phyloP scores from a whole-genome alignment of 2,329 filamentous ascomycete genomes.

The Trichoderma sp. region DNA sequence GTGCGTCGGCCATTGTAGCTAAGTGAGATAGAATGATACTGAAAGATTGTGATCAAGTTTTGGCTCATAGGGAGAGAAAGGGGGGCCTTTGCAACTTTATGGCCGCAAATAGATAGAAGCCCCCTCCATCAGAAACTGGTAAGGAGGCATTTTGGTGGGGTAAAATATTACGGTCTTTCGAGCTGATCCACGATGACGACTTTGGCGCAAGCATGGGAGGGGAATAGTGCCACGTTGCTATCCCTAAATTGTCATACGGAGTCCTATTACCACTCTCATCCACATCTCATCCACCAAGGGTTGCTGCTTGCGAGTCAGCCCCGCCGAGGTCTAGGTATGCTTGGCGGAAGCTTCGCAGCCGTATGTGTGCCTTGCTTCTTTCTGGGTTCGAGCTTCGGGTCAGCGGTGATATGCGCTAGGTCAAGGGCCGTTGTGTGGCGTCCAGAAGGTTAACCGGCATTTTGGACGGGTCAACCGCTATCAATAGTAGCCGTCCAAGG shows the following conservation, averaged over 20 bases:
- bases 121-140: neutral
- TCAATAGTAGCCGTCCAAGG: neutral
- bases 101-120: neutral
- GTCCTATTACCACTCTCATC: neutral
- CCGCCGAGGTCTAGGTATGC: neutral
- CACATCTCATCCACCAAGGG: neutral
- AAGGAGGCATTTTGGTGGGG: neutral
- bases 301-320: neutral
- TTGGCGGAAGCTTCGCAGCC: neutral
- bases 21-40: neutral
- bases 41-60: neutral
- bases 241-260: neutral
- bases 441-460: neutral
- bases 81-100: neutral
- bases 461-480: neutral
- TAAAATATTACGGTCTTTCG: neutral
- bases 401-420: neutral
- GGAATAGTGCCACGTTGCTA: slow-evolving; percentile 4
- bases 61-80: neutral
- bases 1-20: neutral
- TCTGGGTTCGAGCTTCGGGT: neutral
- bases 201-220: neutral
- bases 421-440: neutral
- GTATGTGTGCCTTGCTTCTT: neutral
- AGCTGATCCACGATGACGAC: slow-evolving; percentile 13